These are phyloP conservation scores for Aspergillus sp. DNA, from an alignment of 2,329 filamentous ascomycete genomes.

Conservation along the genomic window DNA sequence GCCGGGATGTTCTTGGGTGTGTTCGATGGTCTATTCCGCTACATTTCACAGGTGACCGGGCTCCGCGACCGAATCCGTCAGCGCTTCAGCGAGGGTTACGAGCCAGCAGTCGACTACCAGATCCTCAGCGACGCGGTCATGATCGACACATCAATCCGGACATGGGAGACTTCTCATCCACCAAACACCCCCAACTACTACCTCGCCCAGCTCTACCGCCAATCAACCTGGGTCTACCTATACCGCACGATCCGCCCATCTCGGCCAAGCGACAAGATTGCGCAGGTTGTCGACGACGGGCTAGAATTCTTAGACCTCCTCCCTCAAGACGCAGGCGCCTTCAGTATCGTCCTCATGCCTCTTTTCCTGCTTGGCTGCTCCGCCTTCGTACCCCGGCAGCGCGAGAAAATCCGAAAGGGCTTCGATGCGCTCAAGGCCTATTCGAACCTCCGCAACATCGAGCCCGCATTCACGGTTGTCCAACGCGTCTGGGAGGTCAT, in stretches of 20 bases:
- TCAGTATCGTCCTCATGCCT: slow-evolving; percentile 61
- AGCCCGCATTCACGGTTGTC: slow-evolving; percentile 56
- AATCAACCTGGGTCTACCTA: slow-evolving; percentile 64
- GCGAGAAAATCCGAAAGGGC: slow-evolving; percentile 54
- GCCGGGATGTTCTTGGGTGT: slow-evolving; percentile 71
- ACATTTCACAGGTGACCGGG: slow-evolving; percentile 75
- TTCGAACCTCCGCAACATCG: slow-evolving; percentile 59
- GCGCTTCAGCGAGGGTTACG: slow-evolving; percentile 61
- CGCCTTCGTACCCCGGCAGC: slow-evolving; percentile 56
- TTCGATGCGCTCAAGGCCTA: slow-evolving; percentile 57
- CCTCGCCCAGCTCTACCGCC: slow-evolving; percentile 60
- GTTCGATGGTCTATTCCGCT: slow-evolving; percentile 75
- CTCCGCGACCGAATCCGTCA: slow-evolving; percentile 72
- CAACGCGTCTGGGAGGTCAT: slow-evolving; percentile 60
- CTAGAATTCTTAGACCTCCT: slow-evolving; percentile 56
- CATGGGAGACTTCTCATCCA: slow-evolving; percentile 66
- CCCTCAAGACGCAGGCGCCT: slow-evolving; percentile 55
- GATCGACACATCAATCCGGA: slow-evolving; percentile 71
- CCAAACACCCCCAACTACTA: slow-evolving; percentile 54
- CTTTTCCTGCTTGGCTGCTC: slow-evolving; percentile 62
- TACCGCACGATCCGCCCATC: slow-evolving; percentile 62
- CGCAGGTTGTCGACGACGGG: slow-evolving; percentile 58
- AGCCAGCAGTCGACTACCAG: slow-evolving; percentile 71
- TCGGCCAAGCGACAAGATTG: slow-evolving; percentile 54
- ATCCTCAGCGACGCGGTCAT: slow-evolving; percentile 70